phyloP scores from a whole-genome alignment of 164 flowering plant genomes.

The Vitis labrusca region DNA sequence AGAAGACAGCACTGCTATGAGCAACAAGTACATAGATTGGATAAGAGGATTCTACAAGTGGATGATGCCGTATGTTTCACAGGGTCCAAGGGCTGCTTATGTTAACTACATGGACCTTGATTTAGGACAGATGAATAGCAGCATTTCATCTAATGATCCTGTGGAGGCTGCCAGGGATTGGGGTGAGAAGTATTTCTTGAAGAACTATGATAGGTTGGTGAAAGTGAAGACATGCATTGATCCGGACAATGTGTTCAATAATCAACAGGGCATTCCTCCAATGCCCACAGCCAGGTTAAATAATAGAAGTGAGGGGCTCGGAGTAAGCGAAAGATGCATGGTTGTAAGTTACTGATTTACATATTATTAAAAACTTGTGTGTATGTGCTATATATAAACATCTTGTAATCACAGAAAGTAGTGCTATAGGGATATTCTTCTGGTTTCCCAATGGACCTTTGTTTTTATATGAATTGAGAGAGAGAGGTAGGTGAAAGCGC shows the following conservation, averaged over 20 bases:
- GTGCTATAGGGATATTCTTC: no score
- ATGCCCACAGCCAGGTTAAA: background rate
- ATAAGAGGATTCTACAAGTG: conserved; percentile 35
- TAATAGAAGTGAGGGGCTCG: background rate
- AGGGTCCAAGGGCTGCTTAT: conserved; percentile 53
- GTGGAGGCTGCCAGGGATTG: conserved; percentile 51
- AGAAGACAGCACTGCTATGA: conserved; percentile 21
- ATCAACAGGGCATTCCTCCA: conserved; percentile 63
- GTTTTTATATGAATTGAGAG: no score
- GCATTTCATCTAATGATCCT: conserved; percentile 10
- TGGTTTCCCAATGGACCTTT: no score
- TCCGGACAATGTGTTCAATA: conserved; percentile 43
- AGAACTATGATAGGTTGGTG: conserved; percentile 54
- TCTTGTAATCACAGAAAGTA: no score
- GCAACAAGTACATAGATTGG: conserved; percentile 33
- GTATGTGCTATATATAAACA: no score
- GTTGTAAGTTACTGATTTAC: no score
- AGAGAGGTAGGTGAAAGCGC: no score
- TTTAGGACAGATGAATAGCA: conserved; percentile 31
- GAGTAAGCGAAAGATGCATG: background rate
- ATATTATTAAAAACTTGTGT: no score
- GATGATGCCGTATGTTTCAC: conserved; percentile 45
- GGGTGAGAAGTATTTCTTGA: conserved; percentile 67
- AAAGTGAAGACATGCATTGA: conserved; percentile 46
- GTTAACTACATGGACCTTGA: conserved; percentile 53